Percentiles rank a stretch among this genome's conserved stretches.
Evolutionary conservation across 1,139 yeast species (phyloP).

Genomic region (Saccharomyces hybrid): DNA sequence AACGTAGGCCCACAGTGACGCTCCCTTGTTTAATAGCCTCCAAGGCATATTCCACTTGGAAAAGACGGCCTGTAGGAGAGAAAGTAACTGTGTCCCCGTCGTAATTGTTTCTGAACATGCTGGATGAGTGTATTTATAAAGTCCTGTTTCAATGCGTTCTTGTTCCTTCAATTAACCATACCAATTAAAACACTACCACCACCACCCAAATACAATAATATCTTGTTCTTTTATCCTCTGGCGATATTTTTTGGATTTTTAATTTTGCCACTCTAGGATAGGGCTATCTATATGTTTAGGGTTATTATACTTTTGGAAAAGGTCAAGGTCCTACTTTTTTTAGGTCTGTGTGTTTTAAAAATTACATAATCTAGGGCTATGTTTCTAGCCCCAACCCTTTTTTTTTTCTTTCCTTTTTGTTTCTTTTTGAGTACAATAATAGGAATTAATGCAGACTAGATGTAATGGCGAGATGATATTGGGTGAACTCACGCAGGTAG

Average conservation of each 20-base stretch:
- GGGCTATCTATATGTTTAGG: background rate
- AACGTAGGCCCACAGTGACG: slow-evolving; percentile 90
- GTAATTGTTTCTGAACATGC: slow-evolving; percentile 87
- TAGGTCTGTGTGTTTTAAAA: background rate
- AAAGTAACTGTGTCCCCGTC: slow-evolving; percentile 97
- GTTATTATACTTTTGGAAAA: background rate
- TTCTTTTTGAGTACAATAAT: background rate
- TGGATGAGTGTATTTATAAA: background rate
- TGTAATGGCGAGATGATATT: background rate
- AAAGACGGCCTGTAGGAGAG: slow-evolving; percentile 93
- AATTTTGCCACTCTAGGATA: background rate
- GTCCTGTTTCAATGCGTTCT: background rate
- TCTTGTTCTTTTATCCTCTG: background rate
- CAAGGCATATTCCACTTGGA: slow-evolving; percentile 90
- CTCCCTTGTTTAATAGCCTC: slow-evolving; percentile 98
- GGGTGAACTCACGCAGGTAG: background rate
- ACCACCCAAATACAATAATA: background rate
- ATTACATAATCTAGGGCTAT: background rate
- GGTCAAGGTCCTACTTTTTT: background rate
- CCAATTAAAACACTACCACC: background rate
- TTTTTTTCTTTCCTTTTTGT: background rate
- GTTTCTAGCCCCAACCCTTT: background rate
- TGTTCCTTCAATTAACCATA: background rate
- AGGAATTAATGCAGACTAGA: background rate
- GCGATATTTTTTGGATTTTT: background rate